Evolutionary conservation across 1,284 basidiomycete species (phyloP).

Genomic region (Pseudozyma sp.): DNA sequence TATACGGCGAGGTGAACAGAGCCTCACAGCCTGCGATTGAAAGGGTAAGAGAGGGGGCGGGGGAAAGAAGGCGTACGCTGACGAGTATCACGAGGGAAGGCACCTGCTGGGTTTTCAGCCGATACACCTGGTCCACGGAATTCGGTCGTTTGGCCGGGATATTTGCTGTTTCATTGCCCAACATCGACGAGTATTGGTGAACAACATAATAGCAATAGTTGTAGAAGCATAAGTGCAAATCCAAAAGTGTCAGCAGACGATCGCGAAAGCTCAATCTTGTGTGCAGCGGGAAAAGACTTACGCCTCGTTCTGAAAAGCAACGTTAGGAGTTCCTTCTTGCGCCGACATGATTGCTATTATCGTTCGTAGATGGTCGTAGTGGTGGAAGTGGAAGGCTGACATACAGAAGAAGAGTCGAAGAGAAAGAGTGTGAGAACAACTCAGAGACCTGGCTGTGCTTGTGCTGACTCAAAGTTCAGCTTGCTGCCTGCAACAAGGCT

Average conservation of each 20-base stretch:
- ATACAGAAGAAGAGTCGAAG: background rate
- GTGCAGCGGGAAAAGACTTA: slow-evolving; percentile 9
- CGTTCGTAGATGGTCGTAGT: background rate
- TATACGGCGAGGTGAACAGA: no score
- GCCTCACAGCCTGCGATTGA: background rate
- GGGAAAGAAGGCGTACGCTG: slow-evolving; percentile 20
- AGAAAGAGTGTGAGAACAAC: background rate
- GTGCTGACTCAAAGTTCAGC: slow-evolving; percentile 13
- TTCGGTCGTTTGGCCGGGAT: slow-evolving; percentile 39
- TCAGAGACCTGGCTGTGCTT: background rate
- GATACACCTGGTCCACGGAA: slow-evolving; percentile 43
- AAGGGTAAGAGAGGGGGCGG: background rate
- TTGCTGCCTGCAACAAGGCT: background rate
- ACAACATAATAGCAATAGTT: no score
- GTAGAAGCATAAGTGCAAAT: background rate
- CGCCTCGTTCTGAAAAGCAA: slow-evolving; percentile 54
- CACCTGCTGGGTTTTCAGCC: slow-evolving; percentile 50
- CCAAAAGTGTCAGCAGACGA: background rate
- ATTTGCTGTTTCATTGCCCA: slow-evolving; percentile 20
- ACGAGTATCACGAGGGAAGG: slow-evolving; percentile 41
- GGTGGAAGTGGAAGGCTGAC: background rate
- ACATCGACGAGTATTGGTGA: no score
- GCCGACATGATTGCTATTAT: slow-evolving; percentile 21
- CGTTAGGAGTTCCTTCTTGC: slow-evolving; percentile 44
- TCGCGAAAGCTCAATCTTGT: background rate